These are phyloP conservation scores for Aspergillus persii DNA, from an alignment of 2,329 filamentous ascomycete genomes.

Conservation along the genomic window DNA sequence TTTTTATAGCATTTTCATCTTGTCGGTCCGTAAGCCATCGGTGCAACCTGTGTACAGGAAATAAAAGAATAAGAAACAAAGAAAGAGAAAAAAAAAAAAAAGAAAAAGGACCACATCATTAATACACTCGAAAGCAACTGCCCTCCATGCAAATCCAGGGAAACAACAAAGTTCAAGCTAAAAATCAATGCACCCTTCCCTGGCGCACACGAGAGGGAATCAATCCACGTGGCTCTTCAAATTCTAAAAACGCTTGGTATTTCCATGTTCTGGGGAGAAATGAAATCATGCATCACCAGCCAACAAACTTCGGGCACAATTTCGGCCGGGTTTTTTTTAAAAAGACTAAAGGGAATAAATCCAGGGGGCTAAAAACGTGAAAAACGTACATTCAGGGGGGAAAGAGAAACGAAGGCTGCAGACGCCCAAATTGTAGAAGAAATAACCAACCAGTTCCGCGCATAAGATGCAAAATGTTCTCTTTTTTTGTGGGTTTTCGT, in stretches of 20 bases:
- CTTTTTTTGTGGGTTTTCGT: slow-evolving; percentile 27
- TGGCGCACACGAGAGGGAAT: not conserved
- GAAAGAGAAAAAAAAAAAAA: not conserved
- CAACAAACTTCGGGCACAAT: slow-evolving; percentile 31
- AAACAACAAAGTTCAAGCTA: slow-evolving; percentile 8
- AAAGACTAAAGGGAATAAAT: slow-evolving; percentile 19
- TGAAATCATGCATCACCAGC: slow-evolving; percentile 19
- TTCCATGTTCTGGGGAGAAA: slow-evolving; percentile 18
- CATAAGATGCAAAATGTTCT: slow-evolving; percentile 37
- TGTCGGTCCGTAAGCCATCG: slow-evolving; percentile 12
- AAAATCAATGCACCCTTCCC: slow-evolving; percentile 2
- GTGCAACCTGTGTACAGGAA: slow-evolving; percentile 34
- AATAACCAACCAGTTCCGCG: slow-evolving; percentile 41
- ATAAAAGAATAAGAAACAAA: slow-evolving; percentile 16
- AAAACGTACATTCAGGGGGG: slow-evolving; percentile 34
- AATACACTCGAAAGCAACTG: slow-evolving; percentile 21
- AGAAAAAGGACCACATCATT: slow-evolving; percentile 17
- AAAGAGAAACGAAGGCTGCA: slow-evolving; percentile 18
- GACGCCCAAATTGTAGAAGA: slow-evolving; percentile 32
- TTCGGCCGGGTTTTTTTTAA: slow-evolving; percentile 25
- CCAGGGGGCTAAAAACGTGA: slow-evolving; percentile 23
- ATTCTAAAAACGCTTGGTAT: slow-evolving; percentile 26
- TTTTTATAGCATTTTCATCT: slow-evolving; percentile 14
- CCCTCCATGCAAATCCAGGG: slow-evolving; percentile 29
- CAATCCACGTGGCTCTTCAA: slow-evolving; percentile 12